Percentiles rank a stretch among this genome's conserved stretches.
phyloP scores from a whole-genome alignment of 2,329 filamentous ascomycete species.

The Plectosphaerella plurivora region DNA sequence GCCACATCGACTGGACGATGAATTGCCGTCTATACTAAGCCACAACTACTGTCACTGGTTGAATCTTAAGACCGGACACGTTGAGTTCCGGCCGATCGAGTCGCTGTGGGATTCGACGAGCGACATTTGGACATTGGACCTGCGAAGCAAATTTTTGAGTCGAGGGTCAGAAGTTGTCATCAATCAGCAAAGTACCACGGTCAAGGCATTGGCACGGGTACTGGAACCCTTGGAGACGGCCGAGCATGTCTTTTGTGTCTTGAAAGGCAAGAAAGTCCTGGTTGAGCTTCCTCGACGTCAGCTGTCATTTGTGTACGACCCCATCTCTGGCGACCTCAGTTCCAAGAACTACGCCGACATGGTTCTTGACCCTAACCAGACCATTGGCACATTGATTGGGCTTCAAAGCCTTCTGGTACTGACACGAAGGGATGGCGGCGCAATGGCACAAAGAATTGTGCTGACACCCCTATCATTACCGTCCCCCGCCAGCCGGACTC shows the following conservation, averaged over 20 bases:
- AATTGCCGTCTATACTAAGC: not conserved
- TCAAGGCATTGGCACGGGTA: not conserved
- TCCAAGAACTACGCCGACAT: not conserved
- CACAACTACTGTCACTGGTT: not conserved
- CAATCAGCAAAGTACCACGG: not conserved
- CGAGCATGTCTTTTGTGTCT: not conserved
- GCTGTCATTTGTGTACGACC: not conserved
- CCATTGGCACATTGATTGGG: not conserved
- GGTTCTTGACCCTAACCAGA: not conserved
- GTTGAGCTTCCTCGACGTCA: not conserved
- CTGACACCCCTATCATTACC: no score
- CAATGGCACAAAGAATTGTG: no score
- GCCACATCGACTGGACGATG: not conserved
- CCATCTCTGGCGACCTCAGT: not conserved
- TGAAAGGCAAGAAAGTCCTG: not conserved
- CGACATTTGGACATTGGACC: not conserved
- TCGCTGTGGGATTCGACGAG: not conserved
- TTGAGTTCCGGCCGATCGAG: not conserved
- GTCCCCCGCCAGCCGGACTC: no score
- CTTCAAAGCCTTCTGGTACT: not conserved
- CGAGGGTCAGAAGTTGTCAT: not conserved
- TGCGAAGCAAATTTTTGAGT: not conserved
- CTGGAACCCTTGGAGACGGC: not conserved
- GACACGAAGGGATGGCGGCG: no score
- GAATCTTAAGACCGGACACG: not conserved